Base-by-base conservation (phyloP, 768 basidiomycete genomes). In the Coprinopsis sp. region DNA sequence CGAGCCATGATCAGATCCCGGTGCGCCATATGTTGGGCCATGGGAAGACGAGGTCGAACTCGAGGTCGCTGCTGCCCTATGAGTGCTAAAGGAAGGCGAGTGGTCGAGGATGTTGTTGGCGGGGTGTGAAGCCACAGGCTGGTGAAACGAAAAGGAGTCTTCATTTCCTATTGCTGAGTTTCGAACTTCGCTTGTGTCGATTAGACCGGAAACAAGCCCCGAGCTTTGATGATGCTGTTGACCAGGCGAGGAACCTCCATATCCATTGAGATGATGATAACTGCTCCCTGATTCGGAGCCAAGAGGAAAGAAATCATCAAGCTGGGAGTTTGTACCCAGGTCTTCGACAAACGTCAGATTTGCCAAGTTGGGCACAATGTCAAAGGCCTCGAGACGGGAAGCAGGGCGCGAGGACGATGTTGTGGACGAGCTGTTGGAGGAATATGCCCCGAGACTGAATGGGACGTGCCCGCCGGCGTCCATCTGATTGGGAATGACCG, bases 311-410 rank as follows among this genome's bases (percentile, higher is more conserved):
- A 54, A 69, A 51, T 39, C 64, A 52, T 55, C 50, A 34, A 68
- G 52, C 16, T 69, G 61, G 45, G 66, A 63, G 37, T 55, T 55
- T 52, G 66, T 52, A 50, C 61, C 62, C 47, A 67, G 64, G n/a
- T 64, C 52, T 38, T 58, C n/a, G n/a, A n/a, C 53, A 39, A 55
- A 55, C n/a, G 46, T 44, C 33, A 39, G 48, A 38, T 46, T 46
- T 37, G 28, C 59, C 50, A 38, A 60, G 44, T 38, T 63, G 54
- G 39, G 60, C 54, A 25, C 55, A 61, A 46, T 47, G 55, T 70
- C 69, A 47, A 70, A 68, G 36, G 61, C 60, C 37, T 71, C 70
- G 11, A 67, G 61, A 47, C 63, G 59, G 33, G 72, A 69, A 18
- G 71, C 70, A 29, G 69, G 66, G 21, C 65, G 63, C 46, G 65